phyloP scores from a whole-genome alignment of 441 rosid species.

The Bocquillonia castaneifolia region DNA sequence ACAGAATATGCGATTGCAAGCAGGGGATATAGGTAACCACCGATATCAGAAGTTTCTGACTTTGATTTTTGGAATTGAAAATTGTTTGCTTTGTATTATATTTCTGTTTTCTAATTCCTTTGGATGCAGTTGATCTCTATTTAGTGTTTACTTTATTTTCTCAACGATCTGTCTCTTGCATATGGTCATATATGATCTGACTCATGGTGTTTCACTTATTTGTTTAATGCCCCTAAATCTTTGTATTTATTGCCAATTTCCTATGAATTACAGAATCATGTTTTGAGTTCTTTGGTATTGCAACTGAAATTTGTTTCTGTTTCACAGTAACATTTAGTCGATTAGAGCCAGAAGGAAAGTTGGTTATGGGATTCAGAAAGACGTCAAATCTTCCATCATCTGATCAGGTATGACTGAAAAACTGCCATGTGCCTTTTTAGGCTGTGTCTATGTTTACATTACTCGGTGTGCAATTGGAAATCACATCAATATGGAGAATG shows the following conservation, averaged over 20 bases:
- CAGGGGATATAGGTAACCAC: constrained; percentile 85
- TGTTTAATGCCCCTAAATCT: constrained; percentile 3
- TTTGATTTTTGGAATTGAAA: background rate
- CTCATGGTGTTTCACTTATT: constrained; percentile 11
- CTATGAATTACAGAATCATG: constrained; percentile 16
- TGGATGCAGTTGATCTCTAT: constrained; percentile 14
- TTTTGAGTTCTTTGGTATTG: constrained; percentile 21
- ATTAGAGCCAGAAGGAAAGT: constrained; percentile 86
- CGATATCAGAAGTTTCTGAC: constrained; percentile 1
- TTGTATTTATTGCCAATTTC: constrained; percentile 18
- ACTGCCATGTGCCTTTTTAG: constrained; percentile 16
- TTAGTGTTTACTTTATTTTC: constrained; percentile 4
- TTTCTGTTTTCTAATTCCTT: constrained; percentile 14
- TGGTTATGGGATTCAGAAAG: constrained; percentile 96
- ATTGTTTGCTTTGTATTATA: constrained; percentile 15
- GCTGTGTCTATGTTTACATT: background rate
- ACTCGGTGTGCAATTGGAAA: background rate
- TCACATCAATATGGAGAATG: background rate
- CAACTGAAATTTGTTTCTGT: constrained; percentile 33
- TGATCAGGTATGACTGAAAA: constrained; percentile 62
- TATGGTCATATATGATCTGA: background rate
- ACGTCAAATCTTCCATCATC: constrained; percentile 60
- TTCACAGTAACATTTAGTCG: constrained; percentile 90
- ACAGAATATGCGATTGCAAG: constrained; percentile 91
- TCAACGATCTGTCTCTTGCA: background rate